phyloP scores from a whole-genome alignment of 2,329 filamentous ascomycete species.

The Apiospora koreana region DNA sequence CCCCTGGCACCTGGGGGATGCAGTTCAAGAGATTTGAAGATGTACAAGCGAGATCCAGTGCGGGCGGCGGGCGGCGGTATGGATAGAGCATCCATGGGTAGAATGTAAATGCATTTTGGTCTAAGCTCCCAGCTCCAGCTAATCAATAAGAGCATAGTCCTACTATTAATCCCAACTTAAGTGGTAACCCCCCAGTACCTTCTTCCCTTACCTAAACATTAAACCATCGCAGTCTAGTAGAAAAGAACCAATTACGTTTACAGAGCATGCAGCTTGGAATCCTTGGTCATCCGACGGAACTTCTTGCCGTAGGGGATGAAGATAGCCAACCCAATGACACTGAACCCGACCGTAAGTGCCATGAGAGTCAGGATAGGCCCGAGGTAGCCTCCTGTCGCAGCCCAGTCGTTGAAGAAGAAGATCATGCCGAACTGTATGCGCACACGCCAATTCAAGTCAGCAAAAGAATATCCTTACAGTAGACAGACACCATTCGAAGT shows the following conservation, averaged over 20 bases:
- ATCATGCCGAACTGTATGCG: conserved; percentile 33
- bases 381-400: conserved; percentile 25
- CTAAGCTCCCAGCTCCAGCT: too few species aligned
- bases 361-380: conserved; percentile 28
- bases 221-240: not conserved
- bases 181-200: not conserved
- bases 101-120: too few species aligned
- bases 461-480: too few species aligned
- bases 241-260: conserved; percentile 16
- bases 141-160: not conserved
- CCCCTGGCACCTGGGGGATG: not conserved
- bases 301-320: conserved; percentile 32
- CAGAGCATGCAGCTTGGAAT: conserved; percentile 29
- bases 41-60: not conserved
- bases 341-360: conserved; percentile 28
- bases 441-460: not conserved
- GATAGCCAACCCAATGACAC: conserved; percentile 26
- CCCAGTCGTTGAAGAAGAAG: conserved; percentile 32
- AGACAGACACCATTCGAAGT: not conserved
- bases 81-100: too few species aligned
- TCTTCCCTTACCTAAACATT: conserved; percentile 17
- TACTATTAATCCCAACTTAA: not conserved
- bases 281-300: conserved; percentile 31
- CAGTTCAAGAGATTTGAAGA: not conserved
- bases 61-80: too few species aligned